phyloP scores from a whole-genome alignment of 768 basidiomycete genomes.

The Mycena vitilis region DNA sequence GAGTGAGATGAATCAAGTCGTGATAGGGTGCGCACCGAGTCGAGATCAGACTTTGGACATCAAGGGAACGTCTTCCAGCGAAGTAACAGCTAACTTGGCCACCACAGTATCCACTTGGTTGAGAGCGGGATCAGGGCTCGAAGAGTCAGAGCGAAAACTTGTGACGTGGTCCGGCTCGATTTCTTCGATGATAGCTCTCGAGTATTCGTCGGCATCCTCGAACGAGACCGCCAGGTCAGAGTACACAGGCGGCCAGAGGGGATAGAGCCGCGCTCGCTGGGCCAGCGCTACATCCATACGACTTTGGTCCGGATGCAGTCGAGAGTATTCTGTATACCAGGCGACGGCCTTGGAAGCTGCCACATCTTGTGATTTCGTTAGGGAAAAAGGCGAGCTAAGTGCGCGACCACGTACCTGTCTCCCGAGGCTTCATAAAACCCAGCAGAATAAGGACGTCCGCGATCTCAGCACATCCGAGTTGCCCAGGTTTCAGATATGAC shows the following conservation, averaged over 20 bases:
- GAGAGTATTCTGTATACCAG: constrained; percentile 21
- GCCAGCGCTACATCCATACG: constrained; percentile 14
- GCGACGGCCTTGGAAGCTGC: constrained; percentile 4
- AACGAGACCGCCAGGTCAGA: neutral
- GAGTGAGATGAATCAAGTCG: neutral
- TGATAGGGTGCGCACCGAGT: neutral
- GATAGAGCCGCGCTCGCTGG: constrained; percentile 11
- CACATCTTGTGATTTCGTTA: neutral
- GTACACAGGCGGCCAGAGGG: neutral
- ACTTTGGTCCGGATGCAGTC: constrained; percentile 6
- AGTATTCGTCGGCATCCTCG: neutral
- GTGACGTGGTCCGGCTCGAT: neutral
- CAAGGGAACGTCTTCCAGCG: neutral
- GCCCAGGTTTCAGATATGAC: neutral
- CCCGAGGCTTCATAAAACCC: neutral
- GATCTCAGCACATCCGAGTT: neutral
- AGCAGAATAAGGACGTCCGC: neutral
- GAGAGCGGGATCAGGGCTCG: neutral
- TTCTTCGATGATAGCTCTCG: constrained; percentile 5
- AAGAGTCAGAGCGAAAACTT: neutral
- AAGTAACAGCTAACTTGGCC: neutral
- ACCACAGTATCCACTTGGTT: neutral
- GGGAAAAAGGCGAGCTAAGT: neutral
- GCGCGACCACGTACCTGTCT: neutral
- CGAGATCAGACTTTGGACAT: neutral